These are phyloP conservation scores for Vitis hybrid DNA, from an alignment of 177 flowering plant genomes.

Conservation along the genomic window DNA sequence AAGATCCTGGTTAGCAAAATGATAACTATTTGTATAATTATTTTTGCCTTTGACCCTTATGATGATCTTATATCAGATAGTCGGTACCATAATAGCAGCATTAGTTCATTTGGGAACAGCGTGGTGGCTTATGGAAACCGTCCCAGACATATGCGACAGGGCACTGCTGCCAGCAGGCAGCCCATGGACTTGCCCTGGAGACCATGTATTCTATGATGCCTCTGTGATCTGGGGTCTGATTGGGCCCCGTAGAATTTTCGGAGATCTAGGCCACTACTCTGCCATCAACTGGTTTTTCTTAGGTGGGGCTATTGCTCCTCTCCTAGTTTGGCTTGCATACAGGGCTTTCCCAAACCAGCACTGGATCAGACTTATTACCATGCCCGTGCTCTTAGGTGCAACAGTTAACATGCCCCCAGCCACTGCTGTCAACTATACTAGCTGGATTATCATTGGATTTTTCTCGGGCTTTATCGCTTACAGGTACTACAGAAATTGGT, in stretches of 20 bases:
- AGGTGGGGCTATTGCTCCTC: constrained; percentile 60
- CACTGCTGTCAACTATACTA: constrained; percentile 64
- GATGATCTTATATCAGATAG: constrained; percentile 37
- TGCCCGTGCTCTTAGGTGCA: constrained; percentile 65
- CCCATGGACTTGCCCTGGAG: constrained; percentile 79
- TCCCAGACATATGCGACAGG: constrained; percentile 63
- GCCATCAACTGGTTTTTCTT: constrained; percentile 74
- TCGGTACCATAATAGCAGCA: constrained; percentile 61
- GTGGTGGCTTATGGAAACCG: constrained; percentile 73
- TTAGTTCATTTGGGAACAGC: constrained; percentile 57
- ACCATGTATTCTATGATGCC: constrained; percentile 70
- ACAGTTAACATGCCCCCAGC: constrained; percentile 64
- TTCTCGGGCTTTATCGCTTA: constrained; percentile 52
- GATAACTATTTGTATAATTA: neutral
- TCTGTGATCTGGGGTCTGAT: constrained; percentile 75
- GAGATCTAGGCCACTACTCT: constrained; percentile 55
- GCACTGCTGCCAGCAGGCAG: constrained; percentile 53
- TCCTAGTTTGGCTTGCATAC: constrained; percentile 55
- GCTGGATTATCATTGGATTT: constrained; percentile 59
- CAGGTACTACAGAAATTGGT: constrained; percentile 52
- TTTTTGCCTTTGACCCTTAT: neutral
- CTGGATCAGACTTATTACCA: constrained; percentile 56
- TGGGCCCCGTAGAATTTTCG: constrained; percentile 60
- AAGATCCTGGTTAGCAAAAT: neutral
- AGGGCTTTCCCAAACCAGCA: constrained; percentile 54